Evolutionary conservation across 179 eudicot genomes (phyloP), one percentile per base, ranked within the genome.

Genomic region (Corrigiola litoralis): DNA sequence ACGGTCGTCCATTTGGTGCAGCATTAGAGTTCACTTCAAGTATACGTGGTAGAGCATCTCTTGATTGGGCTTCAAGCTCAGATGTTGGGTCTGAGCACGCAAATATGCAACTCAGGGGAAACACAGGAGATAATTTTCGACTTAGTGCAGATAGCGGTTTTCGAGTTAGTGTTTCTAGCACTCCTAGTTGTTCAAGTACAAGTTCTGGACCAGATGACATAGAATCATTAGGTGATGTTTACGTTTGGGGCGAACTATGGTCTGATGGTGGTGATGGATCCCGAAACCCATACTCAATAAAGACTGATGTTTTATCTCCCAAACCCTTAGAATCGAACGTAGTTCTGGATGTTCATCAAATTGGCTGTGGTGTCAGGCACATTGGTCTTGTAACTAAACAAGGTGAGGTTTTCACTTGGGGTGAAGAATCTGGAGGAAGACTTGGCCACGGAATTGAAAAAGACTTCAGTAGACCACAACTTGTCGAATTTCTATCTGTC

Each of bases 321-420:
- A 87, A 79, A 68, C 79, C 87, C 0, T 77, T 92, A 28, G 97
- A 92, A 34, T 80, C 97, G 2, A 83, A 84, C 64, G 87, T 92
- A 37, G 98, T 90, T 63, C 82, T 92, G n/a, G 97, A 87, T 75
- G 98, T 92, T 44, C 95, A 85, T 67, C 97, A 92, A 72, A 85
- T 92, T 49, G 80, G 89, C 41, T 90, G 98, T 77, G 98, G 97
- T n/a, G 90, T 84, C 5, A 82, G 89, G 1, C 97, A 92, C 66
- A 71, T 84, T 58, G 89, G 86, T 44, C 95, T 92, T 28, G 97
- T 90, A 9, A 90, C 97, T 2, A 75, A 89, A 72, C 98, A 92
- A 76, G 97, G 97, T 21, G 97, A 92, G 81, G 87, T 92, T 47
- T 92, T 92, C 73, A 85, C 95, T 1, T 92, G 97, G 95, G 98